Evolutionary conservation across 2,329 filamentous ascomycete species (phyloP).

Genomic region (Tolypocladium amazonense): DNA sequence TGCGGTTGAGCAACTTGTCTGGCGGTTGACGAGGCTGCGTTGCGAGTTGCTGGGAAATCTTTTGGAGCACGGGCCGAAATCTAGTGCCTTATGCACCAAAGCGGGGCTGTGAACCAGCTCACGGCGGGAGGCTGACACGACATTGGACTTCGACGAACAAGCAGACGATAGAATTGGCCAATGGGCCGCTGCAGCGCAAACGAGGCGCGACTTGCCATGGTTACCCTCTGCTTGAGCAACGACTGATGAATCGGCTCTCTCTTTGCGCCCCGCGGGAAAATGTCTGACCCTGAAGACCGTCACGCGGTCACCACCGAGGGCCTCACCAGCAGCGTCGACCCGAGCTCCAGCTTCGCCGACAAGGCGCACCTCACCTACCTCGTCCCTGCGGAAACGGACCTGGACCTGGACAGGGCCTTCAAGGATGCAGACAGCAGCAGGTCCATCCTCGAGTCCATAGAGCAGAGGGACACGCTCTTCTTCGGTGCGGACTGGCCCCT

Average conservation of each 20-base stretch:
- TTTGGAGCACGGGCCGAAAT: conserved; percentile 14
- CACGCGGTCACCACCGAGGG: conserved; percentile 11
- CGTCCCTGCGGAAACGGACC: conserved; percentile 44
- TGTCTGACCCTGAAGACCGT: conserved; percentile 10
- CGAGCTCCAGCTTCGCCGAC: conserved; percentile 36
- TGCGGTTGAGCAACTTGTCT: background rate
- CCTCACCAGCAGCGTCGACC: conserved; percentile 12
- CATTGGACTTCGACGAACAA: background rate
- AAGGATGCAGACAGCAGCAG: conserved; percentile 29
- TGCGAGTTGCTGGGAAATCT: background rate
- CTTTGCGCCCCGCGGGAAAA: background rate
- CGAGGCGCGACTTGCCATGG: background rate
- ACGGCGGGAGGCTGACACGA: background rate
- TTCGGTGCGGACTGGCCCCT: conserved; percentile 46
- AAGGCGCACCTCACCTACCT: conserved; percentile 50
- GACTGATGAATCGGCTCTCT: background rate
- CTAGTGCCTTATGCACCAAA: background rate
- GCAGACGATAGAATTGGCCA: background rate
- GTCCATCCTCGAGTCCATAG: conserved; percentile 44
- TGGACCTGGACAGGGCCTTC: conserved; percentile 43
- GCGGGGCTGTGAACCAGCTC: background rate
- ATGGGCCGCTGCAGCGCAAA: background rate
- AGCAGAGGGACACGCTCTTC: conserved; percentile 54
- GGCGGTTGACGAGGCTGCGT: background rate
- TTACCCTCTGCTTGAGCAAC: background rate